Evolutionary conservation across 345 rosid species (phyloP).

Genomic region (Psidium guajava): DNA sequence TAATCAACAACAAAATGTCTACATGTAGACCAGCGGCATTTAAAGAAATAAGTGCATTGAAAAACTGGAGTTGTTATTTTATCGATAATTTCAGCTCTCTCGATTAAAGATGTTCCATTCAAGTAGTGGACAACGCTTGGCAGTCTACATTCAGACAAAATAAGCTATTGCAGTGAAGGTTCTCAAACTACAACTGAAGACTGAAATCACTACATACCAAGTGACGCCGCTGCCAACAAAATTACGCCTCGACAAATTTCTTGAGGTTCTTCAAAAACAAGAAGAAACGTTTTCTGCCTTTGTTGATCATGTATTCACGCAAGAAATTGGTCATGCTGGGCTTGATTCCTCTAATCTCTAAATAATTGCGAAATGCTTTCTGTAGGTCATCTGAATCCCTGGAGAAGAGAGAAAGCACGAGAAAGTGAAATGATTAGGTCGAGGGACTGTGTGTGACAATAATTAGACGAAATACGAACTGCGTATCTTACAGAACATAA

Average conservation of each 20-base stretch:
- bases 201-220: not conserved
- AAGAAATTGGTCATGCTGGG: slow-evolving; percentile 67
- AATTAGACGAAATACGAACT: not conserved
- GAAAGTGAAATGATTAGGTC: not conserved
- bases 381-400: slow-evolving; percentile 84
- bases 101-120: not conserved
- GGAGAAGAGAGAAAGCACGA: not conserved
- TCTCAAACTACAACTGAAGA: not conserved
- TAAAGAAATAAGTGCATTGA: not conserved
- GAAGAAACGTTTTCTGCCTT: slow-evolving; percentile 49
- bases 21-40: not conserved
- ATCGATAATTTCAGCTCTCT: not conserved
- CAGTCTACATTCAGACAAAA: not conserved
- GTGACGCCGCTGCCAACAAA: not conserved
- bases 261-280: slow-evolving; percentile 63
- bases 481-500: not conserved
- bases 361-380: slow-evolving; percentile 69
- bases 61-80: not conserved
- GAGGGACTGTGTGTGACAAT: not conserved
- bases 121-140: not conserved
- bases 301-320: slow-evolving; percentile 88
- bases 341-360: slow-evolving; percentile 70
- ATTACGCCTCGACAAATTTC: slow-evolving; percentile 44
- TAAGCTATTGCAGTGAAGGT: not conserved
- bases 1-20: not conserved